Evolutionary conservation across 2,329 filamentous ascomycete genomes (phyloP), one percentile per base, ranked within the genome.

Genomic region (Exophiala mesophila): DNA sequence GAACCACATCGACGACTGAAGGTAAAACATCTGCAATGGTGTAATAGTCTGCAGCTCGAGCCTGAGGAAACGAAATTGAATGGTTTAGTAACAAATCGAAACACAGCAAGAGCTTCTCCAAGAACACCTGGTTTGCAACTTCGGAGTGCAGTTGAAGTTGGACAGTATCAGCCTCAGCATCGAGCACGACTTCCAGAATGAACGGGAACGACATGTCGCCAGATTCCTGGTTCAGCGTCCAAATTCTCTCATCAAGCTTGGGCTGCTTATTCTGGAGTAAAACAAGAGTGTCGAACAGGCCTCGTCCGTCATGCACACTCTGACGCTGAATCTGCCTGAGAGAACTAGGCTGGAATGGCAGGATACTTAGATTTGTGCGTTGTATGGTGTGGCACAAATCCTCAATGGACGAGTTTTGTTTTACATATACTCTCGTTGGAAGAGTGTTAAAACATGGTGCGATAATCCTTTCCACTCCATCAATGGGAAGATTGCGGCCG

Each of bases 361-460:
- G 55, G 2, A 80, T 63, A 1, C 80, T 70, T 0, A 76, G 65
- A 56, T 85, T 88, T 18, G 78, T 59, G 0, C 63, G 62, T 38
- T 88, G 82, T 2, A 87, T 70, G 2, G 66, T 60, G 43, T 74
- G 76, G 18, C 83, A 64, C 8, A 88, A 59, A 4, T 80, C 73
- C 0, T 70, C 55, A 43, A 81, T 80, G 12, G 71, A 73, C 1
- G 61, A 66, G 2, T 60, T 60, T 2, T 59, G 58, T 1, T 70
- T 63, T 7, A 85, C 47, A 21, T 78, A 64, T 12, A 79, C 65
- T 18, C 87, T 76, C 2, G 88, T 59, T 0, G 89, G 88, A 9
- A 95, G 65, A 0, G 89, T 94, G 58, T 95, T 96, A 70, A 96
- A 95, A 60, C 88, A 94, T 0, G 89, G 89, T 0, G 86, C 88